Evolutionary conservation across 2,329 filamentous ascomycete genomes (phyloP).

Genomic region (Rhinocladiella mackenziei): DNA sequence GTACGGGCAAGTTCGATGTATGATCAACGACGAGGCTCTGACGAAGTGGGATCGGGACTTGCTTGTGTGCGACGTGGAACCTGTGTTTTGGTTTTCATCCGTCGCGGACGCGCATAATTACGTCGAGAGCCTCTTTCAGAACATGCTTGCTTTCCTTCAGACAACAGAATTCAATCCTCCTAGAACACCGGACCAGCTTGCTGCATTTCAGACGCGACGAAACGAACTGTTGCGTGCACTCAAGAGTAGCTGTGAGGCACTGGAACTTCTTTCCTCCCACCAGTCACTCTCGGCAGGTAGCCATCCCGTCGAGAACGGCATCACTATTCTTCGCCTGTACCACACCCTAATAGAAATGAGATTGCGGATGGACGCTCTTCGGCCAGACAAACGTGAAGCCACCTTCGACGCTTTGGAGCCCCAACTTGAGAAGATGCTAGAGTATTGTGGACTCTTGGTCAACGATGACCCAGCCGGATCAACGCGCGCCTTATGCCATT

Average conservation of each 20-base stretch:
- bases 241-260: conserved; percentile 3
- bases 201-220: neutral
- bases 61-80: conserved; percentile 5
- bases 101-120: conserved; percentile 12
- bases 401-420: conserved; percentile 9
- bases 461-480: neutral
- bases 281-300: neutral
- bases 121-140: conserved; percentile 13
- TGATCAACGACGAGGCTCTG: conserved; percentile 16
- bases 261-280: conserved; percentile 7
- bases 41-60: conserved; percentile 5
- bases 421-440: conserved; percentile 9
- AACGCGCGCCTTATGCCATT: neutral
- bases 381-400: conserved; percentile 5
- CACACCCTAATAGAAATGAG: conserved; percentile 12
- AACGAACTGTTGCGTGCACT: conserved; percentile 3
- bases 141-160: conserved; percentile 12
- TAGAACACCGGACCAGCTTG: conserved; percentile 7
- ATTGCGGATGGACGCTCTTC: conserved; percentile 7
- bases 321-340: conserved; percentile 11
- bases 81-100: conserved; percentile 3
- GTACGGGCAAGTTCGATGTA: conserved; percentile 15
- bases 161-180: conserved; percentile 6
- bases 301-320: neutral
- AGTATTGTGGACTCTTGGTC: conserved; percentile 7